phyloP scores from a whole-genome alignment of 257 asterid genomes.

The Paraleonurus japonicus region DNA sequence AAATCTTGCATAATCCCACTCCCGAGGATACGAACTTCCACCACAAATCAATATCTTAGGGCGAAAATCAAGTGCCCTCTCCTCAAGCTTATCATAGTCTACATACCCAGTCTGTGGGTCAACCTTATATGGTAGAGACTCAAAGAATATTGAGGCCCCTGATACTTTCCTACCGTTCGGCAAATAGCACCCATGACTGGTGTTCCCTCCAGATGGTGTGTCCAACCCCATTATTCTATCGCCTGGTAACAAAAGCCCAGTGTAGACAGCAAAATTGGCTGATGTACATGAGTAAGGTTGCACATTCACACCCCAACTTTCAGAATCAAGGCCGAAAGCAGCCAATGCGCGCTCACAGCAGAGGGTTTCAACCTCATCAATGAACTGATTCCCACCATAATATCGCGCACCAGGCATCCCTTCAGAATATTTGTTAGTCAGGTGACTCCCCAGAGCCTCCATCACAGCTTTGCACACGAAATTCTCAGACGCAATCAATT shows the following conservation, averaged over 20 bases:
- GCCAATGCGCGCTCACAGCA: slow-evolving; percentile 70
- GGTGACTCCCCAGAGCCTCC: slow-evolving; percentile 86
- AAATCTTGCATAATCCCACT: slow-evolving; percentile 81
- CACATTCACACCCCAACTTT: slow-evolving; percentile 87
- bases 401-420: slow-evolving; percentile 83
- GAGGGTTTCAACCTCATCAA: slow-evolving; percentile 79
- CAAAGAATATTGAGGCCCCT: slow-evolving; percentile 83
- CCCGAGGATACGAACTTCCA: slow-evolving; percentile 88
- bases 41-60: slow-evolving; percentile 93
- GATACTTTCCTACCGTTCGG: slow-evolving; percentile 88
- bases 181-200: slow-evolving; percentile 81
- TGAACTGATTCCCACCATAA: slow-evolving; percentile 77
- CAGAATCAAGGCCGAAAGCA: slow-evolving; percentile 72
- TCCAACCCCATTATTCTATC: slow-evolving; percentile 96
- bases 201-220: slow-evolving; percentile 87
- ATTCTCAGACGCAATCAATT: slow-evolving; percentile 85
- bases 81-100: slow-evolving; percentile 85
- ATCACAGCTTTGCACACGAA: slow-evolving; percentile 79
- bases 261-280: slow-evolving; percentile 83
- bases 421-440: slow-evolving; percentile 85
- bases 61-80: slow-evolving; percentile 82
- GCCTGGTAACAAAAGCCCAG: slow-evolving; percentile 76
- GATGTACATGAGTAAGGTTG: slow-evolving; percentile 89
- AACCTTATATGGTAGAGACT: slow-evolving; percentile 76
- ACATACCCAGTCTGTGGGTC: slow-evolving; percentile 75